phyloP scores from a whole-genome alignment of 2,329 filamentous ascomycete species.

The Aspergillus pseudonomiae region DNA sequence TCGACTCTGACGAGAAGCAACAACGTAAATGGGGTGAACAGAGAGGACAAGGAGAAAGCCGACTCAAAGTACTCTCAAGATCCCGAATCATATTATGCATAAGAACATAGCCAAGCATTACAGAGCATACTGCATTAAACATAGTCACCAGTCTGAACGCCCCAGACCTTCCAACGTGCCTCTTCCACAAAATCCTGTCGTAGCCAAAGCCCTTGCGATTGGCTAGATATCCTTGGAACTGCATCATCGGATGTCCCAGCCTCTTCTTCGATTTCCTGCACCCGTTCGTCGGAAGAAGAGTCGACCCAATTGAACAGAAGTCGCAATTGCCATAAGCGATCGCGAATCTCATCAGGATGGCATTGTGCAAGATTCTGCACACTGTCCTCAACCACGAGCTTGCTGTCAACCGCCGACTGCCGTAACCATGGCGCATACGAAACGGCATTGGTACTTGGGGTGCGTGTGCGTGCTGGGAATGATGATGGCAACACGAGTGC shows the following conservation, averaged over 20 bases:
- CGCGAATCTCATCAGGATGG: conserved; percentile 51
- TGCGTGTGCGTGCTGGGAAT: conserved; percentile 33
- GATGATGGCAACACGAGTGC: conserved; percentile 60
- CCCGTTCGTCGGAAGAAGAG: conserved; percentile 15
- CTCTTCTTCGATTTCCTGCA: conserved; percentile 38
- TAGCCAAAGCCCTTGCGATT: conserved; percentile 40
- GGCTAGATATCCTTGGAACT: conserved; percentile 11
- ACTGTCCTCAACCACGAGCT: conserved; percentile 65
- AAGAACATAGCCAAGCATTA: not conserved
- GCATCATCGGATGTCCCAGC: conserved; percentile 32
- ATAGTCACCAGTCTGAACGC: conserved; percentile 33
- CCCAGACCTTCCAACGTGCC: conserved; percentile 46
- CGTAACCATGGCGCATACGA: conserved; percentile 55
- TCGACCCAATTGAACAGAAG: conserved; percentile 71
- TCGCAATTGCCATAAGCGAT: conserved; percentile 64
- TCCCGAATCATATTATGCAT: conserved; percentile 2
- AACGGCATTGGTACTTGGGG: conserved; percentile 48
- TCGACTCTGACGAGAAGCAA: not conserved
- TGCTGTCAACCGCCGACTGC: conserved; percentile 69
- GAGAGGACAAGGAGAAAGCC: not conserved
- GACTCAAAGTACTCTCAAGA: not conserved
- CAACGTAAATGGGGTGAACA: not conserved
- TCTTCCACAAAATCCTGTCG: conserved; percentile 44
- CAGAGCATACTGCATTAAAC: conserved; percentile 8
- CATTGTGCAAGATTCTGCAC: conserved; percentile 36